Base-by-base conservation (phyloP, 495 filamentous ascomycete genomes). In the Penicillium manginii region DNA sequence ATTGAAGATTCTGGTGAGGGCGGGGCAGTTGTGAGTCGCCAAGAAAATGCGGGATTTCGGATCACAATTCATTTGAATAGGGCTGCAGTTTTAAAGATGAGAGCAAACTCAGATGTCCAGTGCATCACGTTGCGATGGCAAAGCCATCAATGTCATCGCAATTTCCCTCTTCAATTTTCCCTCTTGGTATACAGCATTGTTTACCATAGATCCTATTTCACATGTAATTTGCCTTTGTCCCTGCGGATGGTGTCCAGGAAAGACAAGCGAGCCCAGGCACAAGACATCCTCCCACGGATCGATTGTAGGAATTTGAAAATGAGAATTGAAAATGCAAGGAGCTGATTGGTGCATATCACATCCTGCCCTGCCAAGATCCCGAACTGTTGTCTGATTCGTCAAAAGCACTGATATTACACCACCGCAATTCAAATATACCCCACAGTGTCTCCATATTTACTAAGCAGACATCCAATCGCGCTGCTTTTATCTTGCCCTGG, bases 401-500 rank as follows among this genome's bases (percentile, higher is more conserved):
- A 15, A 35, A 12, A 37, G 17, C 0, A 10, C 26, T 26, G 2
- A 4, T 0, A 2, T 4, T 6, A 14, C 42, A 26, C 45, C 45
- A 47, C 45, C 10, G 1, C 2, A 4, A 1, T 26, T 12, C 21
- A 22, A 12, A 9, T 2, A 1, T 9, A 15, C 45, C 3, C n/a
- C 32, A 48, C 6, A 23, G 0, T 7, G 2, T 1, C 42, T 37
- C 55, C 55, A 52, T 29, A 11, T 46, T 18, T 26, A 22, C 14
- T 18, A 21, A 26, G 11, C n/a, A 4, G 11, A 23, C 46, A 21
- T 15, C 55, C 55, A 58, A 58, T 52, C 17, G 48, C 15, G 35
- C 11, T 58, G 48, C 55, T 58, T 58, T 52, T 5, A 35, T 29
- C 46, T 19, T 57, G 54, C 54, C 54, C 54, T 57, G 48, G 48